Conservation (phyloP, 306 rosid genomes). For the Nissolia schottii region DNA sequence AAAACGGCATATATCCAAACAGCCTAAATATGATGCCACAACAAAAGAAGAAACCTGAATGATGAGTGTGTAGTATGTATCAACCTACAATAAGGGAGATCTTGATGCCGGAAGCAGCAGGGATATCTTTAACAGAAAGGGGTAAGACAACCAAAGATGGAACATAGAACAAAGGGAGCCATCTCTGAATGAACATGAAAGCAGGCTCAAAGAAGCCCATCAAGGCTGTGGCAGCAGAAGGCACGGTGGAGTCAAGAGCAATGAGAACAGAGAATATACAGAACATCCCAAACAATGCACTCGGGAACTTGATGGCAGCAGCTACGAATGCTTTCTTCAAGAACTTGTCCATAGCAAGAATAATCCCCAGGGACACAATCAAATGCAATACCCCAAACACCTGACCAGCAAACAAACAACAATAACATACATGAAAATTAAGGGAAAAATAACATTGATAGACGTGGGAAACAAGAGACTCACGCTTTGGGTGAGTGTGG, state of each 20-base stretch:
- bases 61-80: background rate
- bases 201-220: constrained; percentile 85
- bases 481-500: constrained; percentile 50
- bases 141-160: constrained; percentile 88
- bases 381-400: constrained; percentile 57
- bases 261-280: constrained; percentile 74
- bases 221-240: constrained; percentile 59
- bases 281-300: constrained; percentile 96
- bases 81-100: constrained; percentile 70
- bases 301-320: constrained; percentile 83
- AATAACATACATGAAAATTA: constrained; percentile 15
- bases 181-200: constrained; percentile 80
- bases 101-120: constrained; percentile 88
- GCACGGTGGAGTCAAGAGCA: constrained; percentile 63
- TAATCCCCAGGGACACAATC: constrained; percentile 65
- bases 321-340: constrained; percentile 69
- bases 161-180: constrained; percentile 93
- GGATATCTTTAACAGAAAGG: constrained; percentile 73
- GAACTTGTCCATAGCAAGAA: constrained; percentile 53
- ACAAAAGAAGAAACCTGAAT: background rate
- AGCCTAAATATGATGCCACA: background rate
- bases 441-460: constrained; percentile 5
- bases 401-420: constrained; percentile 23
- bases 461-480: background rate
- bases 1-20: background rate